Base-by-base conservation (phyloP, 352 stramenopile genomes). In the Pythium coloratum region DNA sequence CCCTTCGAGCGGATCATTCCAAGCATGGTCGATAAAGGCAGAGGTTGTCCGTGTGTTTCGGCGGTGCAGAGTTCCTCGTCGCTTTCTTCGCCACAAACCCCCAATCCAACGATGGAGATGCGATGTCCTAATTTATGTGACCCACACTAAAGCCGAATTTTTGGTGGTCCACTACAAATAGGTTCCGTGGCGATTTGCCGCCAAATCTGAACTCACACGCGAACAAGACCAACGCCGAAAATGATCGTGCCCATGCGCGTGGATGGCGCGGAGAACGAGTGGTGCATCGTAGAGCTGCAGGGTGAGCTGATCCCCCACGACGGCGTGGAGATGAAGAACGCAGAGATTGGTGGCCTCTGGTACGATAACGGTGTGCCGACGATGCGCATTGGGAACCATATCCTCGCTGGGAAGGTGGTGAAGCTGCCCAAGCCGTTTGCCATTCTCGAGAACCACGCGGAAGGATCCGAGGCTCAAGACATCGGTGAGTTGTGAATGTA, bases 241-340 rank as follows among this genome's bases (percentile, higher is more conserved):
- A 94, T 94, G 86, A 67, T 92, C 26, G 65, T 94, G 59, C 80
- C 84, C 0, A 70, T 94, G n/a, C 67, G 73, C 16, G 82, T 91
- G 42, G 77, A 93, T 47, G 80, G 70, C 49, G 83, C 82, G 30
- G 58, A 62, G 16, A 86, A 81, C 33, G 87, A 93, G 73, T 96
- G 88, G 88, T 92, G 80, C 67, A 62, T 96, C 47, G 71, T 96
- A 32, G 88, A 96, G 75, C 81, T 96, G 33, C 88, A 96, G 60
- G 88, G 88, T 20, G 76, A 94, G 38, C 54, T 96, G 3, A 68
- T 96, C 14, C 50, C 63, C 3, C 75, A 82, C 28, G 75, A 77
- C 12, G 75, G 66, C 5, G 55, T 59, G 3, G 70, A 80, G 38
- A 75, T 93, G 64, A 61, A 67, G 20, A 65, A 69, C 55, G 58